These are phyloP conservation scores for Talaromyces islandicus DNA, from an alignment of 2,329 filamentous ascomycete genomes.

Conservation along the genomic window DNA sequence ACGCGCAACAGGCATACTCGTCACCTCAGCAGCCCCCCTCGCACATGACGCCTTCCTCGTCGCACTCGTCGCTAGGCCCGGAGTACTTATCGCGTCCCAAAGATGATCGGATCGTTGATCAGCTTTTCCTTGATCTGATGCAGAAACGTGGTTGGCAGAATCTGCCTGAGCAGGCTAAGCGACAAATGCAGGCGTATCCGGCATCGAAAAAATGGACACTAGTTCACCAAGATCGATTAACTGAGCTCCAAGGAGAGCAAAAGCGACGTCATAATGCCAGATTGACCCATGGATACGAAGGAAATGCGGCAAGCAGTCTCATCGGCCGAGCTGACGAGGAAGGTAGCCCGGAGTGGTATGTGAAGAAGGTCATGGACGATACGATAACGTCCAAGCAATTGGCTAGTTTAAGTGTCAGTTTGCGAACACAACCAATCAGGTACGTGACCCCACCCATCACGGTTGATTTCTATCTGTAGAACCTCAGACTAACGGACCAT, in stretches of 20 bases:
- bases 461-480: neutral
- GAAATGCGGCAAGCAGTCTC: conserved; percentile 55
- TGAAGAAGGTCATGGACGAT: conserved; percentile 94
- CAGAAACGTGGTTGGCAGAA: conserved; percentile 97
- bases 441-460: conserved; percentile 15
- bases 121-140: conserved; percentile 91
- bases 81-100: conserved; percentile 38
- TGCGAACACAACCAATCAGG: conserved; percentile 90
- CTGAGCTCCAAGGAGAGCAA: conserved; percentile 90
- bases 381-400: conserved; percentile 86
- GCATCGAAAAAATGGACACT: conserved; percentile 96
- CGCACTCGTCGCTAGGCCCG: conserved; percentile 23
- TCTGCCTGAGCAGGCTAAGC: conserved; percentile 83
- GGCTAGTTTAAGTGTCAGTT: conserved; percentile 85
- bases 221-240: conserved; percentile 88
- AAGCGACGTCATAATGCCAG: conserved; percentile 73
- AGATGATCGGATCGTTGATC: conserved; percentile 71
- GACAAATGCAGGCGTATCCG: conserved; percentile 95
- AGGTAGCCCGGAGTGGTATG: conserved; percentile 96
- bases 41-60: conserved; percentile 17
- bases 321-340: conserved; percentile 75
- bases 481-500: neutral
- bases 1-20: conserved; percentile 23
- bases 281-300: conserved; percentile 59
- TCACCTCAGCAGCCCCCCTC: conserved; percentile 16